These are phyloP conservation scores for Raddia guianensis DNA, from an alignment of 176 grass and related monocot genomes.

Conservation along the genomic window DNA sequence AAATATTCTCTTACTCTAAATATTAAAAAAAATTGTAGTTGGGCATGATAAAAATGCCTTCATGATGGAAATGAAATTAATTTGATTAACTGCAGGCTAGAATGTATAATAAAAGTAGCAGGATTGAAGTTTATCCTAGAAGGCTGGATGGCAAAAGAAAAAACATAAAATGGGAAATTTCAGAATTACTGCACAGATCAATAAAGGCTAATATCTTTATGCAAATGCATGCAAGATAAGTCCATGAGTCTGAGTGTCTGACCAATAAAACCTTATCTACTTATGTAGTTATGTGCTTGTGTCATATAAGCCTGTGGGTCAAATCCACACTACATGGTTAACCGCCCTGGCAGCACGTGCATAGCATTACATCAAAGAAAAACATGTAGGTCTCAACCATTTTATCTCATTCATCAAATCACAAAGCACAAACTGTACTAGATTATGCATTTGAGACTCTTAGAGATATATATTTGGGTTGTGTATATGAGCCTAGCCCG, in stretches of 20 bases:
- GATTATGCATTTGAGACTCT: no score
- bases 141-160: neutral
- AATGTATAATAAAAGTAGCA: constrained; percentile 19
- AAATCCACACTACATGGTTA: neutral
- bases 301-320: neutral
- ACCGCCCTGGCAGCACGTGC: no score
- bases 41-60: neutral
- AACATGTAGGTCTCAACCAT: no score
- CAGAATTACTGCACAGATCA: neutral
- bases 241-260: neutral
- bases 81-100: neutral
- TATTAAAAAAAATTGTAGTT: constrained; percentile 21
- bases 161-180: neutral
- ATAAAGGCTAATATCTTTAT: neutral
- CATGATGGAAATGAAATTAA: constrained; percentile 1
- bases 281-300: neutral
- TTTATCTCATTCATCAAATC: no score
- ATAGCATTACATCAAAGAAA: no score
- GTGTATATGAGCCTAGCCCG: no score
- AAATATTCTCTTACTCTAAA: constrained; percentile 36
- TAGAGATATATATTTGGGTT: no score
- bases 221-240: neutral
- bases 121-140: neutral
- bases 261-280: neutral
- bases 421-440: no score